Evolutionary conservation across 805 yeast species (phyloP).

Genomic region (Yamadazyma kitorensis): DNA sequence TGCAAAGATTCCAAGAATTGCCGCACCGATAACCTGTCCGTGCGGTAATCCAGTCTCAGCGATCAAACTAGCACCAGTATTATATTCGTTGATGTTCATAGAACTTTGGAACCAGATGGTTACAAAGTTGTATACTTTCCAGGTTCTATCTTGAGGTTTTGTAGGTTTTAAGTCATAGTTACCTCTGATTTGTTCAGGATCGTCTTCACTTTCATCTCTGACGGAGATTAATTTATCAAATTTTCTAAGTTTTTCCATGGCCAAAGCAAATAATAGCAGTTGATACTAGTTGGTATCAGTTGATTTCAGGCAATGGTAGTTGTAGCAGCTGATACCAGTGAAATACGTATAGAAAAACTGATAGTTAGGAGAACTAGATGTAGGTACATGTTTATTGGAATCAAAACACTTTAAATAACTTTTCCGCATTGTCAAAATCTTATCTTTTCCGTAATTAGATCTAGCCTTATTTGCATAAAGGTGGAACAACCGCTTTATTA

Average conservation of each 20-base stretch:
- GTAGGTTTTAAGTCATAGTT: conserved; percentile 14
- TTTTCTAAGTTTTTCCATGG: conserved; percentile 6
- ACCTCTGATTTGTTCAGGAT: conserved; percentile 6
- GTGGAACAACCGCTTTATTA: too few relatives aligned
- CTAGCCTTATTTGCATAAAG: too few relatives aligned
- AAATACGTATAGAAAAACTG: too few relatives aligned
- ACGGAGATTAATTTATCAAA: conserved; percentile 10
- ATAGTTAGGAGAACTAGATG: too few relatives aligned
- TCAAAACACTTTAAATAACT: too few relatives aligned
- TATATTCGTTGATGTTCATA: conserved; percentile 12
- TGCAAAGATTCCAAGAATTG: conserved; percentile 8
- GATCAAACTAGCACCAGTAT: conserved; percentile 13
- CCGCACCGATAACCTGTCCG: conserved; percentile 13
- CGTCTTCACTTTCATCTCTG: conserved; percentile 11
- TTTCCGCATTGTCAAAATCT: too few relatives aligned
- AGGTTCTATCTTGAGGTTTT: conserved; percentile 13
- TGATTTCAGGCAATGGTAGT: too few relatives aligned
- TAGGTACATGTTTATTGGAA: too few relatives aligned
- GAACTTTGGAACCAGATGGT: conserved; percentile 13
- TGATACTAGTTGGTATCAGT: too few relatives aligned
- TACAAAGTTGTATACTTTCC: conserved; percentile 12
- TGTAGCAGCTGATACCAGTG: too few relatives aligned
- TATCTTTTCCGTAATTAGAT: too few relatives aligned
- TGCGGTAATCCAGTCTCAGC: conserved; percentile 11
- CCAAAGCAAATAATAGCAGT: too few relatives aligned